phyloP scores from a whole-genome alignment of 345 rosid species.

The Cardamine resedifolia region DNA sequence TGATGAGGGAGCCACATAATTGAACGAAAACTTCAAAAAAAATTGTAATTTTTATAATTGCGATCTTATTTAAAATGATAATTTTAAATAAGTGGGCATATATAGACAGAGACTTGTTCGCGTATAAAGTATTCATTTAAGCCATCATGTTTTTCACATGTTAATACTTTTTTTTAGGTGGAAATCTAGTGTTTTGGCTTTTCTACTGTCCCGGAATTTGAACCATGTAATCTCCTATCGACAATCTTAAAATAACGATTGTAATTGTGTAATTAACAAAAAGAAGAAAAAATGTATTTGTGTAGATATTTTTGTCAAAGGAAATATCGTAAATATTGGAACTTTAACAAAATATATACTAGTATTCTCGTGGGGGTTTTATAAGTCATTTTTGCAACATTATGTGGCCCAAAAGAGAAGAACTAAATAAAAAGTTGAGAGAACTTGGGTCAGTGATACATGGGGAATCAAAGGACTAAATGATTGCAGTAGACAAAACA shows the following conservation, averaged over 20 bases:
- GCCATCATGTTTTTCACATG: constrained; percentile 33
- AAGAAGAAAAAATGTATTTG: not conserved
- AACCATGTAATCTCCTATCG: constrained; percentile 19
- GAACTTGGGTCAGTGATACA: not conserved
- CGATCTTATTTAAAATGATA: not conserved
- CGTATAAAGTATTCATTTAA: not conserved
- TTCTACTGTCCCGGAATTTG: constrained; percentile 2
- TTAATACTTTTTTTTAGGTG: constrained; percentile 4
- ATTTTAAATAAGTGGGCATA: not conserved
- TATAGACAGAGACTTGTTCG: not conserved
- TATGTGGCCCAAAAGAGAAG: not conserved
- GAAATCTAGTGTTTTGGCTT: not conserved
- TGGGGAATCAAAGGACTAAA: not conserved
- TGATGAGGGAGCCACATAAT: not conserved
- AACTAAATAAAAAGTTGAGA: not conserved
- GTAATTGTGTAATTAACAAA: not conserved
- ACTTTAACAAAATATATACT: not conserved
- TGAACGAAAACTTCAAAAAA: not conserved
- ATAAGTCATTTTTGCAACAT: constrained; percentile 18
- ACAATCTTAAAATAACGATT: not conserved
- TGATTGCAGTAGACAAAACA: constrained; percentile 12
- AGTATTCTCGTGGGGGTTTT: not conserved
- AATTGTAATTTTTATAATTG: not conserved
- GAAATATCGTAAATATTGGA: not conserved
- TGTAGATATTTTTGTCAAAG: not conserved